Evolutionary conservation across 495 filamentous ascomycete genomes (phyloP).

Genomic region (Penicillium riverlandense): DNA sequence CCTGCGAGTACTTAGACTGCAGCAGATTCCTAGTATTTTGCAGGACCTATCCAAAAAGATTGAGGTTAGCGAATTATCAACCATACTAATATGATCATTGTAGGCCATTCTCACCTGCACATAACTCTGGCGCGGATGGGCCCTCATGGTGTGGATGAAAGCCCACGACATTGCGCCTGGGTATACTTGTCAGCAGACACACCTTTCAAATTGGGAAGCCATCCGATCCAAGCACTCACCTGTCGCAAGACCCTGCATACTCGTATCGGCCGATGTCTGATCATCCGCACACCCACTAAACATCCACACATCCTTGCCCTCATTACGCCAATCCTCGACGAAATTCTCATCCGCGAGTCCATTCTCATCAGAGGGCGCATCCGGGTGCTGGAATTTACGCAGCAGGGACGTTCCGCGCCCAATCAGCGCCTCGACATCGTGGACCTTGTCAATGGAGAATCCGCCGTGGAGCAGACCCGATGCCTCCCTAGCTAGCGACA

Average conservation of each 20-base stretch:
- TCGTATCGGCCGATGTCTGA: slow-evolving; percentile 53
- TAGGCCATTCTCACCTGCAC: slow-evolving; percentile 28
- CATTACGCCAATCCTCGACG: slow-evolving; percentile 41
- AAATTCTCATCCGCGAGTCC: slow-evolving; percentile 46
- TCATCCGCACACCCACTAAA: slow-evolving; percentile 53
- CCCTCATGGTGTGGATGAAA: slow-evolving; percentile 45
- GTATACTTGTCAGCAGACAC: too few species aligned
- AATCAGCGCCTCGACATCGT: slow-evolving; percentile 46
- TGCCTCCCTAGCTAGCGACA: slow-evolving; percentile 38
- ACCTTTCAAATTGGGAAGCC: background rate
- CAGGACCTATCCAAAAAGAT: slow-evolving; percentile 22
- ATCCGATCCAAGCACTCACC: slow-evolving; percentile 1
- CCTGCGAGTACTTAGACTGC: slow-evolving; percentile 42
- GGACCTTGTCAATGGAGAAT: slow-evolving; percentile 39
- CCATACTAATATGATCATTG: background rate
- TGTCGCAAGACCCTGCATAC: slow-evolving; percentile 41
- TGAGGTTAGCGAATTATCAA: too few species aligned
- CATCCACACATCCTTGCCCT: slow-evolving; percentile 53
- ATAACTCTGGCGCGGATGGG: slow-evolving; percentile 43
- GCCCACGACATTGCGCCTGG: slow-evolving; percentile 50
- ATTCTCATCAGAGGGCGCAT: slow-evolving; percentile 33
- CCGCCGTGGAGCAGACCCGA: slow-evolving; percentile 44
- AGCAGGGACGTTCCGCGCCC: slow-evolving; percentile 50
- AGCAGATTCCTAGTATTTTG: slow-evolving; percentile 42
- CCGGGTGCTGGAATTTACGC: slow-evolving; percentile 37